Evolutionary conservation across 2,329 filamentous ascomycete species (phyloP).

Genomic region (Colletotrichum zoysiae): DNA sequence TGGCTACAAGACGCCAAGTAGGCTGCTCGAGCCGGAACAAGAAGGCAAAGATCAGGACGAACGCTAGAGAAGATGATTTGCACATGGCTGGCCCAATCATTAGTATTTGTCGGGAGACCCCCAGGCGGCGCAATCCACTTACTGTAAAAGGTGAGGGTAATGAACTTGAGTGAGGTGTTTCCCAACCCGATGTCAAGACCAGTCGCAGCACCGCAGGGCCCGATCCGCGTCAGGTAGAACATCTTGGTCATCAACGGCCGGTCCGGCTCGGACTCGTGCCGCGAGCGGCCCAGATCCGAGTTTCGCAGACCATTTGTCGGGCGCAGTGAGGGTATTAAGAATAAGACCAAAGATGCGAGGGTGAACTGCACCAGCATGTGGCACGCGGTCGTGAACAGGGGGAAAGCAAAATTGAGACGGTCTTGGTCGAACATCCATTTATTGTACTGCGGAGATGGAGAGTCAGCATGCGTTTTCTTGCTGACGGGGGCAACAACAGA

Average conservation of each 20-base stretch:
- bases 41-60: conserved; percentile 95
- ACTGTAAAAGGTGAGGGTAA: conserved; percentile 96
- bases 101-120: conserved; percentile 40
- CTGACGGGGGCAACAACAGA: conserved; percentile 15
- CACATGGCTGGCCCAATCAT: conserved; percentile 79
- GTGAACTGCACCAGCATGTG: conserved; percentile 97
- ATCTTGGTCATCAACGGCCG: conserved; percentile 82
- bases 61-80: conserved; percentile 95
- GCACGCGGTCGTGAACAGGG: conserved; percentile 92
- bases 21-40: conserved; percentile 90
- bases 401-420: conserved; percentile 90
- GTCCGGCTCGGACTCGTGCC: conserved; percentile 66
- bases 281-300: conserved; percentile 63
- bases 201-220: conserved; percentile 91
- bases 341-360: conserved; percentile 82
- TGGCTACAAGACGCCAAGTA: conserved; percentile 85
- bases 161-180: conserved; percentile 96
- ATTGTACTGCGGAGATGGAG: conserved; percentile 79
- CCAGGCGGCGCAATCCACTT: conserved; percentile 50
- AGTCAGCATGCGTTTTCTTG: conserved; percentile 44
- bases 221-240: conserved; percentile 93
- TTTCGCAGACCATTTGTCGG: conserved; percentile 65
- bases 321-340: conserved; percentile 84
- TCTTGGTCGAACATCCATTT: conserved; percentile 98
- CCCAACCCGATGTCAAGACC: conserved; percentile 96